phyloP scores from a whole-genome alignment of 495 filamentous ascomycete species.

The Pyronema omphalodes region DNA sequence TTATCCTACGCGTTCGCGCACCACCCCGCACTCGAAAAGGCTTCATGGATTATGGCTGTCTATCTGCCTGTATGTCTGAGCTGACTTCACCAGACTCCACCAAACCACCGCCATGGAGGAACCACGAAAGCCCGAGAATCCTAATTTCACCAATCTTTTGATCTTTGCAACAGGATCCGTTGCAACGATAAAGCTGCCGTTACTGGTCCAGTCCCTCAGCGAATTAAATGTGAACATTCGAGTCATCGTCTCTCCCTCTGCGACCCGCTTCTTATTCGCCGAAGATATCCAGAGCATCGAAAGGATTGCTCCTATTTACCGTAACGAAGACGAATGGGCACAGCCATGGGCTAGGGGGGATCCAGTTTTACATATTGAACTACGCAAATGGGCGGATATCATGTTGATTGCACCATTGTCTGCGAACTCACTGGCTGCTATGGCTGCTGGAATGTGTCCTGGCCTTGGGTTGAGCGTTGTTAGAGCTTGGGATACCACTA shows the following conservation, averaged over 20 bases:
- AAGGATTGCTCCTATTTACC: constrained; percentile 28
- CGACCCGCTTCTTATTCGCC: constrained; percentile 46
- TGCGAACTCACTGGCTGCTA: constrained; percentile 69
- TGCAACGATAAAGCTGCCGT: constrained; percentile 76
- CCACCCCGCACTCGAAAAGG: too few species aligned
- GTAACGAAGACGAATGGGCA: constrained; percentile 64
- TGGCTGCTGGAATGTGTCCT: constrained; percentile 46
- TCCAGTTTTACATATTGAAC: constrained; percentile 68
- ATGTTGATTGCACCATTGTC: constrained; percentile 60
- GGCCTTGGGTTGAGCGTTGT: constrained; percentile 52
- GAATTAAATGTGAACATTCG: constrained; percentile 49
- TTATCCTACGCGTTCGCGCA: too few species aligned
- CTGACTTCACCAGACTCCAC: too few species aligned
- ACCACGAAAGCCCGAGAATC: neutral
- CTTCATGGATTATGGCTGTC: too few species aligned
- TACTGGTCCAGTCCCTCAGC: constrained; percentile 44
- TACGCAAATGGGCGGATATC: constrained; percentile 62
- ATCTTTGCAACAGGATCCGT: constrained; percentile 62
- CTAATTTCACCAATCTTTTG: constrained; percentile 40
- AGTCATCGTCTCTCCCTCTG: constrained; percentile 53
- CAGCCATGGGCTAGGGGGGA: constrained; percentile 34
- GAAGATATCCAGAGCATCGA: constrained; percentile 48
- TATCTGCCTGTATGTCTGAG: too few species aligned
- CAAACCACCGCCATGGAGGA: too few species aligned
- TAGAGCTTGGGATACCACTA: constrained; percentile 74